Evolutionary conservation across 768 basidiomycete genomes (phyloP), one percentile per base, ranked within the genome.

Genomic region (Mycena epipterygia): DNA sequence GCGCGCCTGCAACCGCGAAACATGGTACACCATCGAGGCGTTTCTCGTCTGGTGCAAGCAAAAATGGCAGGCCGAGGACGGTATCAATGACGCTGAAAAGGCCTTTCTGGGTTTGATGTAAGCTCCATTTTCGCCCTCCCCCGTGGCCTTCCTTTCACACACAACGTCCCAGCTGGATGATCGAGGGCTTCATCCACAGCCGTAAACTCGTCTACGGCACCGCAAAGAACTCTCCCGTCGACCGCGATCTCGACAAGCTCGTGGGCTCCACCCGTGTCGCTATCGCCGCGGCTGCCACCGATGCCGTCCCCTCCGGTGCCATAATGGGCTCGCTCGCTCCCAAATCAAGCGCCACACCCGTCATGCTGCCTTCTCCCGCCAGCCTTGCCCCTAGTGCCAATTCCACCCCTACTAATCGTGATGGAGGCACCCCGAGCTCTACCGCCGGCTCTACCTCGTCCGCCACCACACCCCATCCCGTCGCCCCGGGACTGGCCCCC

Each of bases 21-120:
- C 89, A 21, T 94, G 93, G 93, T 77, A 81, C 16, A 93, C 91
- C 14, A 90, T 91, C 74, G 86, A 89, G 70, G 89, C 87, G 3
- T 93, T 92, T 73, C 82, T 94, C n/a, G 80, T 80, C 25, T 92
- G 91, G 89, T 93, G 91, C 74, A 93, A 90, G 80, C 83, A 83
- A 75, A 92, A 93, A 75, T 93, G 93, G 88, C 79, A 82, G 51
- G 79, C 84, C 23, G 87, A 88, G 71, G 86, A 88, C 68, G 84
- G 83, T 39, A 84, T 83, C 63, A 84, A 82, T 63, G 87, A 88
- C 72, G 83, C 84, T 29, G 87, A 89, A 77, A 85, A 85, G 78
- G 92, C 93, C 44, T 91, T 95, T 63, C 79, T 93, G 74, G 94
- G 94, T 71, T 86, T 95, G 81, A 92, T 95, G 93, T 93, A 88